These are phyloP conservation scores for Colletotrichum coccodes DNA, from an alignment of 2,329 filamentous ascomycete species.

Conservation along the genomic window DNA sequence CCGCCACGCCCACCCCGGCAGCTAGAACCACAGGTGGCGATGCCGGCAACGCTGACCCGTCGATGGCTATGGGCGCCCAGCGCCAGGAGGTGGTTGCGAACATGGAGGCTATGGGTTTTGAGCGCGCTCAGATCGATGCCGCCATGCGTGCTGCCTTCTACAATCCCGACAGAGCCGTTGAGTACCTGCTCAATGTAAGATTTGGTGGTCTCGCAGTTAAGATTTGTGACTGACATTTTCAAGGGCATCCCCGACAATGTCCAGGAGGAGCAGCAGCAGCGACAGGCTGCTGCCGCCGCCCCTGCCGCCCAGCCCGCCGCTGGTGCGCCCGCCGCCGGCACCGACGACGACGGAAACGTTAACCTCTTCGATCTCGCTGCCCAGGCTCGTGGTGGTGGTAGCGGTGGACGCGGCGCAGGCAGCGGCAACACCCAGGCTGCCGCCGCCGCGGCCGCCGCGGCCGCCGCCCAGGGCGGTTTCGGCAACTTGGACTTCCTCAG, in stretches of 20 bases:
- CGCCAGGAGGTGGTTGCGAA: constrained; percentile 84
- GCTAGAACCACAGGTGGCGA: constrained; percentile 57
- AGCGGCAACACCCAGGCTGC: constrained; percentile 51
- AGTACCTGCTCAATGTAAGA: constrained; percentile 89
- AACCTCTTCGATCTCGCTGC: constrained; percentile 96
- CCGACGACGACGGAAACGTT: constrained; percentile 71
- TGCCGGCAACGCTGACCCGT: constrained; percentile 72
- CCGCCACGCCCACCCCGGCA: constrained; percentile 66
- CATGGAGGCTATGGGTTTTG: constrained; percentile 98
- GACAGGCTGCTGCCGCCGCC: constrained; percentile 53
- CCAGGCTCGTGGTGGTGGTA: constrained; percentile 63
- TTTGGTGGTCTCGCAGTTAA: neutral
- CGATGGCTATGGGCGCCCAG: constrained; percentile 85
- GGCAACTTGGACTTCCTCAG: constrained; percentile 93
- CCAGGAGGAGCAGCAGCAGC: constrained; percentile 73
- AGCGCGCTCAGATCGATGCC: constrained; percentile 85
- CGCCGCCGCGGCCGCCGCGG: constrained; percentile 58
- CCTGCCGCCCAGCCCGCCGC: constrained; percentile 52
- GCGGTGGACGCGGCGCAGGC: constrained; percentile 48
- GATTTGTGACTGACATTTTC: constrained; percentile 4
- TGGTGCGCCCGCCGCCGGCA: constrained; percentile 49
- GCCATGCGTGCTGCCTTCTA: constrained; percentile 97
- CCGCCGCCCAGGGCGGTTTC: constrained; percentile 64
- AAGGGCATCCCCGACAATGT: constrained; percentile 92
- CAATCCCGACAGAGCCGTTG: constrained; percentile 96